A percentile compares a stretch with the other conserved stretches of the same genome.
These are phyloP conservation scores for Erodium trifolium DNA, from an alignment of 441 rosid species.

Conservation along the genomic window DNA sequence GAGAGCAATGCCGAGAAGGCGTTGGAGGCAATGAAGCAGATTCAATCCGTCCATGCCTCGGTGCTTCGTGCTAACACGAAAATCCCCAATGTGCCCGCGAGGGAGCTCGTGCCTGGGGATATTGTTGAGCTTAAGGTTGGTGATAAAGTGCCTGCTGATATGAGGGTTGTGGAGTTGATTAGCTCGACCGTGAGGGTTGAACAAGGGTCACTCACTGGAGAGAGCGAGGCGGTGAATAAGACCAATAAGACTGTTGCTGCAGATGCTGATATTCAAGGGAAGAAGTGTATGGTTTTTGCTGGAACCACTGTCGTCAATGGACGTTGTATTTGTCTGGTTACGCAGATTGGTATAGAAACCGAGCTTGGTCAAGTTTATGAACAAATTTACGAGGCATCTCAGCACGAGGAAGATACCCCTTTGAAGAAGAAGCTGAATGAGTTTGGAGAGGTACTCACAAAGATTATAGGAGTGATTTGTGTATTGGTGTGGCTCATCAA, in stretches of 20 bases:
- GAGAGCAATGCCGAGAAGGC: constrained; percentile 44
- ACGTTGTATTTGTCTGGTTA: constrained; percentile 33
- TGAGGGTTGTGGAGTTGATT: constrained; percentile 33
- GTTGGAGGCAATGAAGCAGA: constrained; percentile 35
- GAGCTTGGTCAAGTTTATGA: constrained; percentile 39
- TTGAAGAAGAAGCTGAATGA: constrained; percentile 33
- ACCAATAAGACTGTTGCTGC: constrained; percentile 21
- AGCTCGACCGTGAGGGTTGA: constrained; percentile 41
- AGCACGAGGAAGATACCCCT: constrained; percentile 41
- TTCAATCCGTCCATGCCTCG: constrained; percentile 38
- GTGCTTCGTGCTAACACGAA: constrained; percentile 32
- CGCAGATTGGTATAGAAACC: constrained; percentile 37
- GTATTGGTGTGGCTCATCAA: constrained; percentile 11
- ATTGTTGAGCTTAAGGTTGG: constrained; percentile 40
- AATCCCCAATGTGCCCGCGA: constrained; percentile 26
- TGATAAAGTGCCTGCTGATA: constrained; percentile 40
- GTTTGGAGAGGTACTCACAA: constrained; percentile 1
- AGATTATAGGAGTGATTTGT: constrained; percentile 3
- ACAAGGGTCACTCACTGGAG: constrained; percentile 43
- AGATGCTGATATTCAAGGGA: constrained; percentile 37
- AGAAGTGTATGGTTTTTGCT: constrained; percentile 37
- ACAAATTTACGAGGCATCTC: constrained; percentile 34
- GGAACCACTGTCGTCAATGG: constrained; percentile 48
- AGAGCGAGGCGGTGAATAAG: constrained; percentile 42
- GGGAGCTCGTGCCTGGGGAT: constrained; percentile 37